Conservation (phyloP, 1,284 basidiomycete genomes). For the Ustilago bromivora region DNA sequence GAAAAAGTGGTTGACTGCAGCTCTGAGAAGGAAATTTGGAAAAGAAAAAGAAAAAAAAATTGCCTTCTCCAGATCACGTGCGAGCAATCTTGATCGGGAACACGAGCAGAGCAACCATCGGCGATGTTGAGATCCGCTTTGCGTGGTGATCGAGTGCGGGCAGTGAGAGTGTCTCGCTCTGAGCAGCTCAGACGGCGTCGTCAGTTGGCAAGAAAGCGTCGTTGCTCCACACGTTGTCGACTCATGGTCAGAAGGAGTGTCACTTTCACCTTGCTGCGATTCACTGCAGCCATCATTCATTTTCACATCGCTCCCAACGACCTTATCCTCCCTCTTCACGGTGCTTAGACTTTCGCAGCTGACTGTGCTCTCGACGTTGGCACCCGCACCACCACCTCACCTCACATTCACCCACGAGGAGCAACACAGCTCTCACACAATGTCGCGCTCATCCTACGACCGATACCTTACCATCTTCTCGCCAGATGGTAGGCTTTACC, state of each 20-base stretch:
- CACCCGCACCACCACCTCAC: neutral
- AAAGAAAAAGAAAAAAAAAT: constrained; percentile 18
- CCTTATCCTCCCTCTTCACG: neutral
- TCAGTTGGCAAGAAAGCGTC: constrained; percentile 24
- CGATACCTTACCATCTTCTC: constrained; percentile 69
- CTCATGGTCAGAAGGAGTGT: constrained; percentile 14
- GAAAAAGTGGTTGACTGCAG: neutral
- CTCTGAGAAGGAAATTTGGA: constrained; percentile 6
- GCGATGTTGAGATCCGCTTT: constrained; percentile 13
- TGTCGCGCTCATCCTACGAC: constrained; percentile 69
- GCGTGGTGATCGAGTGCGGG: constrained; percentile 25
- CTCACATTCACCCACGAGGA: neutral
- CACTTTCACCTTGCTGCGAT: constrained; percentile 23
- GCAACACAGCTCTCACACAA: constrained; percentile 22
- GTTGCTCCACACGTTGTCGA: constrained; percentile 22
- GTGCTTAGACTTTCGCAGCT: neutral
- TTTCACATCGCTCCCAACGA: neutral
- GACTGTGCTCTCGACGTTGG: neutral
- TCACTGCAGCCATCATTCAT: neutral
- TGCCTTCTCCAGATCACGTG: constrained; percentile 23
- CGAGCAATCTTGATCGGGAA: neutral
- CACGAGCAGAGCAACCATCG: neutral
- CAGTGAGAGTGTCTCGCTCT: neutral
- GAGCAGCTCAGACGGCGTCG: constrained; percentile 45
- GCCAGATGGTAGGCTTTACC: constrained; percentile 68